These are phyloP conservation scores for Ophiostoma perfectum DNA, from an alignment of 2,329 filamentous ascomycete species.

Conservation along the genomic window DNA sequence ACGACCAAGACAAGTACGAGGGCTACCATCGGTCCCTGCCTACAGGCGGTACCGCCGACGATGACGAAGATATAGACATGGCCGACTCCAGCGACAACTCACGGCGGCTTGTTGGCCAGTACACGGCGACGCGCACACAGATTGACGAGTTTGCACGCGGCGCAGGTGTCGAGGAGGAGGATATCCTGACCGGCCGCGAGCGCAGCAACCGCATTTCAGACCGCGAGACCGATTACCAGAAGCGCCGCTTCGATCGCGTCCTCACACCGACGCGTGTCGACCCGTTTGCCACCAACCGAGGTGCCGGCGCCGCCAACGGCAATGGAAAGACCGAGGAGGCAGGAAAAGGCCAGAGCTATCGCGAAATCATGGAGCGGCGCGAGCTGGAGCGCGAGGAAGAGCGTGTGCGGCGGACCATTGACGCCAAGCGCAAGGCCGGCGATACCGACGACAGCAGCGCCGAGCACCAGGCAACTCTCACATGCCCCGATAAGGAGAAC, in stretches of 20 bases:
- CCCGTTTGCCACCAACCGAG: constrained; percentile 72
- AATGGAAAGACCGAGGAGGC: neutral
- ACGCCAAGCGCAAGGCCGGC: constrained; percentile 62
- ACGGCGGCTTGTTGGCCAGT: constrained; percentile 82
- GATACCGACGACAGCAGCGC: constrained; percentile 47
- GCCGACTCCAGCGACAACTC: constrained; percentile 36
- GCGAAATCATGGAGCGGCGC: constrained; percentile 82
- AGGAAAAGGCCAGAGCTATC: constrained; percentile 70
- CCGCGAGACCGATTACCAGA: constrained; percentile 96
- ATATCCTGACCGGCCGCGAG: constrained; percentile 78
- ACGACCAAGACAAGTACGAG: constrained; percentile 69
- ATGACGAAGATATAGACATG: constrained; percentile 73
- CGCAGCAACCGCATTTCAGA: constrained; percentile 86
- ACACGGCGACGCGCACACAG: constrained; percentile 85
- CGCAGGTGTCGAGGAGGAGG: constrained; percentile 82
- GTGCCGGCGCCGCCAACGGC: constrained; percentile 54
- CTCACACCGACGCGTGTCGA: constrained; percentile 82
- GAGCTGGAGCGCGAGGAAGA: constrained; percentile 93
- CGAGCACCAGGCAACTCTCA: constrained; percentile 70
- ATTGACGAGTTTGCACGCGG: constrained; percentile 91
- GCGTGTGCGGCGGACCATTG: constrained; percentile 72
- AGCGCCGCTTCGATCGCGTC: constrained; percentile 82
- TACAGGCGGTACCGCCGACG: constrained; percentile 52
- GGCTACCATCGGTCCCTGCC: constrained; percentile 91
- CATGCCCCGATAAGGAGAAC: constrained; percentile 67